These are phyloP conservation scores for Iris macrosiphon DNA, from an alignment of 106 monocot genomes.

Conservation along the genomic window DNA sequence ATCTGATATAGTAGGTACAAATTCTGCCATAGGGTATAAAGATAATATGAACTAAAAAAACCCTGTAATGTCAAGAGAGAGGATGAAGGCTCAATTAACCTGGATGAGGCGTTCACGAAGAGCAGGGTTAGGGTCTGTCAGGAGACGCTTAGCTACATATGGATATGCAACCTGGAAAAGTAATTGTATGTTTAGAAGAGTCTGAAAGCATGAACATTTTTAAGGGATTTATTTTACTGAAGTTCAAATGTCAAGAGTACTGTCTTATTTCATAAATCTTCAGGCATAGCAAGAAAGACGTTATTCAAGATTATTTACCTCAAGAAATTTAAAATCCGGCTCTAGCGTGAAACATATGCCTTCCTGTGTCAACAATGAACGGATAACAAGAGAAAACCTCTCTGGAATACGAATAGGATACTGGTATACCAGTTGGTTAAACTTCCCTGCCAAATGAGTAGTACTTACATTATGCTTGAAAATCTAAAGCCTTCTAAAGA, in stretches of 20 bases:
- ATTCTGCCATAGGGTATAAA: too few species aligned
- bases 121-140: conserved; percentile 97
- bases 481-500: too few species aligned
- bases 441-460: conserved; percentile 63
- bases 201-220: too few species aligned
- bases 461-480: too few species aligned
- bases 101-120: conserved; percentile 97
- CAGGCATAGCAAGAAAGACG: neutral
- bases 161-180: conserved; percentile 90
- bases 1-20: too few species aligned
- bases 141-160: conserved; percentile 90
- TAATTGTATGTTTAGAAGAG: neutral
- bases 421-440: conserved; percentile 98
- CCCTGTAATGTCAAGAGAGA: too few species aligned
- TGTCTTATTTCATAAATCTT: neutral
- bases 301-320: conserved; percentile 45
- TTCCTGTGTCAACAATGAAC: conserved; percentile 96
- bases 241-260: neutral
- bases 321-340: conserved; percentile 99
- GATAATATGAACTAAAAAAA: too few species aligned
- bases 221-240: neutral
- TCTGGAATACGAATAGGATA: conserved; percentile 97
- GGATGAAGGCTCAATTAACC: conserved; percentile 28
- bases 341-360: conserved; percentile 93
- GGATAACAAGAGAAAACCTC: conserved; percentile 98